A percentile compares a stretch with the other conserved stretches of the same genome.
Conservation (phyloP, 257 asterid genomes). For the Penstemon davidsonii region DNA sequence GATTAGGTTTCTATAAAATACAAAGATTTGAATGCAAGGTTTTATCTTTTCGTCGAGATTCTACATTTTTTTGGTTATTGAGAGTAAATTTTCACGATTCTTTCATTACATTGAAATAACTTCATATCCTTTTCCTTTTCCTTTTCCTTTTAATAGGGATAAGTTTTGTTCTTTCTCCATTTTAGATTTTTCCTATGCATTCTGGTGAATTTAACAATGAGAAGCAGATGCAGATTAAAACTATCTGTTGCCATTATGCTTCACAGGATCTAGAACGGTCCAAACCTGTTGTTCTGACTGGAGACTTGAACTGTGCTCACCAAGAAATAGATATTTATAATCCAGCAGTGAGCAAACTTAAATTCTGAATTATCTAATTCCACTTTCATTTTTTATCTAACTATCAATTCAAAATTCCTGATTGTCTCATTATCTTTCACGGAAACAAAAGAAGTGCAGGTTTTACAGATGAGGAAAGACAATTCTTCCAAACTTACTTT, state of each 20-base stretch:
- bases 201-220: too few species aligned
- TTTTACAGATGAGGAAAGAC: slow-evolving; percentile 86
- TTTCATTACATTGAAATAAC: too few species aligned
- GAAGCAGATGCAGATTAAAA: slow-evolving; percentile 1
- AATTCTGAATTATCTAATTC: slow-evolving; percentile 19
- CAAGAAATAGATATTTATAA: slow-evolving; percentile 87
- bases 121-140: too few species aligned
- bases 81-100: too few species aligned
- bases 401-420: neutral
- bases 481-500: slow-evolving; percentile 69
- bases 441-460: slow-evolving; percentile 98
- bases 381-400: neutral
- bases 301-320: slow-evolving; percentile 95
- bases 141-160: too few species aligned
- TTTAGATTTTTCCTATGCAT: too few species aligned
- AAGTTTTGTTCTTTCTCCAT: too few species aligned
- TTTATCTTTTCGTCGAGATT: too few species aligned
- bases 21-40: too few species aligned
- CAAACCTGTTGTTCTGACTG: slow-evolving; percentile 90
- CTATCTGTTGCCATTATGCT: slow-evolving; percentile 33
- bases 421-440: slow-evolving; percentile 38
- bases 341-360: slow-evolving; percentile 70
- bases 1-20: too few species aligned
- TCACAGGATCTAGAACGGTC: slow-evolving; percentile 75
- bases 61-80: too few species aligned